A percentile compares a stretch with the other conserved stretches of the same genome.
phyloP scores from a whole-genome alignment of 768 basidiomycete genomes.

The Suillus occidentalis region DNA sequence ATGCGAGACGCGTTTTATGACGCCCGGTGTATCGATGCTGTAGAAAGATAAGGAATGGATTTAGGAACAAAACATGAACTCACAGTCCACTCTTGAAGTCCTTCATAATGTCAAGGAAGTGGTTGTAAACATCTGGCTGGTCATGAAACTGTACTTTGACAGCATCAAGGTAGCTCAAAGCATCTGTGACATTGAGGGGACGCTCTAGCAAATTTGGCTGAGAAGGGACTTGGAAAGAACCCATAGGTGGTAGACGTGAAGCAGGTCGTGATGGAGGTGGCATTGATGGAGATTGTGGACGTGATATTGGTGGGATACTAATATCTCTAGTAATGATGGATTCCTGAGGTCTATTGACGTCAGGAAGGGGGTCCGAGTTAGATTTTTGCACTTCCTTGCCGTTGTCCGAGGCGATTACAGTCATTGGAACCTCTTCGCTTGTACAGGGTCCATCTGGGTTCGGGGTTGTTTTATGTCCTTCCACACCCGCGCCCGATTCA shows the following conservation, averaged over 20 bases:
- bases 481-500: neutral
- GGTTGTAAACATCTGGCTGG: constrained; percentile 62
- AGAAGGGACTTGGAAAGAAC: constrained; percentile 21
- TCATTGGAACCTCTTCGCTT: constrained; percentile 3
- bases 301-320: constrained; percentile 21
- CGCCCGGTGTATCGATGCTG: constrained; percentile 97
- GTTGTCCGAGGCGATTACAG: neutral
- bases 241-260: constrained; percentile 20
- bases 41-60: constrained; percentile 1
- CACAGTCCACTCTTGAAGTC: constrained; percentile 69
- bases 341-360: constrained; percentile 2
- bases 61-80: constrained; percentile 18
- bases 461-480: neutral
- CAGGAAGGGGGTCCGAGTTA: constrained; percentile 2
- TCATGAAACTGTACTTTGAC: constrained; percentile 62
- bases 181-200: constrained; percentile 61
- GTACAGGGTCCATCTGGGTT: constrained; percentile 1
- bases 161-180: constrained; percentile 61
- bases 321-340: constrained; percentile 20
- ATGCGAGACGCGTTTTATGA: constrained; percentile 91
- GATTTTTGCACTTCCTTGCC: constrained; percentile 7
- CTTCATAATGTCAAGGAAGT: constrained; percentile 70
- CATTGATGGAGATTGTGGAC: constrained; percentile 8
- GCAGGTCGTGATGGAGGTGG: constrained; percentile 14
- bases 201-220: constrained; percentile 32